Conservation (phyloP, 2,329 filamentous ascomycete species). For the Diaporthe vexans region DNA sequence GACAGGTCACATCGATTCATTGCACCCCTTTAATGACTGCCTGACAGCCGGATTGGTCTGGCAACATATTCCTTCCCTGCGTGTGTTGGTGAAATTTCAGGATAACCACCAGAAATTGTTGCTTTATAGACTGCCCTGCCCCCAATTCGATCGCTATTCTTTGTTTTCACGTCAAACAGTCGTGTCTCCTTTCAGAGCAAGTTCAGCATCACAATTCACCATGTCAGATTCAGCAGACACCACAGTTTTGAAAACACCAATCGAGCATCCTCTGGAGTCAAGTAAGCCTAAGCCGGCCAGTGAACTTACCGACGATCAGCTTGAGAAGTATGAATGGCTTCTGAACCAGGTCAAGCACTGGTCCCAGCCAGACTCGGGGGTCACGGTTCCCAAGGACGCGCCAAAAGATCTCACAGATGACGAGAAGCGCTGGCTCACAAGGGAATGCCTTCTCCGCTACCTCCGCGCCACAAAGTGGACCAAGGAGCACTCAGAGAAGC, state of each 20-base stretch:
- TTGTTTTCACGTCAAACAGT: not conserved
- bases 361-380: slow-evolving; percentile 49
- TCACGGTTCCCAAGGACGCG: slow-evolving; percentile 64
- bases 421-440: slow-evolving; percentile 91
- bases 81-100: not conserved
- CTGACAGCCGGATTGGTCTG: not conserved
- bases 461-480: slow-evolving; percentile 95
- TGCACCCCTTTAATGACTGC: slow-evolving; percentile 19
- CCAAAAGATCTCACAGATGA: slow-evolving; percentile 77
- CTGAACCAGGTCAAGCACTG: slow-evolving; percentile 79
- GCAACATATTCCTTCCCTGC: not conserved
- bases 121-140: not conserved
- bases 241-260: slow-evolving; percentile 63
- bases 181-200: not conserved
- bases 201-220: not conserved
- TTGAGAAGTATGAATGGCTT: slow-evolving; percentile 84
- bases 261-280: slow-evolving; percentile 68
- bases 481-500: slow-evolving; percentile 79
- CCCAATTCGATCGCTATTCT: not conserved
- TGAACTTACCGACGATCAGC: slow-evolving; percentile 80
- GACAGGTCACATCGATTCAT: slow-evolving; percentile 18
- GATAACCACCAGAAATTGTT: not conserved
- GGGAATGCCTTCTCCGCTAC: slow-evolving; percentile 93
- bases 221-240: slow-evolving; percentile 25
- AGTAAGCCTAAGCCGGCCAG: slow-evolving; percentile 70